Evolutionary conservation across 1,284 basidiomycete genomes (phyloP).

Genomic region (Phylloporus gajari): DNA sequence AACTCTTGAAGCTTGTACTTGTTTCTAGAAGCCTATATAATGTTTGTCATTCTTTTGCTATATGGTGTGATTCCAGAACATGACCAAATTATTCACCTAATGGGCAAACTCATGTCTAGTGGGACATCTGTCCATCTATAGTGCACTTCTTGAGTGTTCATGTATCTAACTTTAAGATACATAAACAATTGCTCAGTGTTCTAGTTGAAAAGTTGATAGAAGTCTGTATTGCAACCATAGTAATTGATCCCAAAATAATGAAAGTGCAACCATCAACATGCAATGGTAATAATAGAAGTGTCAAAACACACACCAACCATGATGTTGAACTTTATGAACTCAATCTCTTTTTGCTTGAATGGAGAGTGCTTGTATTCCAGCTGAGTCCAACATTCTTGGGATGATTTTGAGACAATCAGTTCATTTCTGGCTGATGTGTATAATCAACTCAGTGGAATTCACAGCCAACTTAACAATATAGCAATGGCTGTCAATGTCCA

Average conservation of each 20-base stretch:
- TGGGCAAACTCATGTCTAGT: not conserved
- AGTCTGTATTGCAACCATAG: conserved; percentile 59
- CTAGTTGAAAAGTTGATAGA: conserved; percentile 88
- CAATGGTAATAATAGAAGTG: conserved; percentile 36
- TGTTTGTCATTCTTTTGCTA: conserved; percentile 74
- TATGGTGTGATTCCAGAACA: conserved; percentile 94
- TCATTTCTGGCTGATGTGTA: too few relatives aligned
- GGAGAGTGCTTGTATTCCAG: conserved; percentile 67
- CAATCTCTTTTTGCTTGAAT: conserved; percentile 72
- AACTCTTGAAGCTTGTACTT: conserved; percentile 88
- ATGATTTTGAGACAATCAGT: too few relatives aligned
- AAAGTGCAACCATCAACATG: conserved; percentile 42
- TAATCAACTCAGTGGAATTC: too few relatives aligned
- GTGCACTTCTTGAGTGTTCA: conserved; percentile 75
- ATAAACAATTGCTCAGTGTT: conserved; percentile 95
- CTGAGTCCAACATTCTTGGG: too few relatives aligned
- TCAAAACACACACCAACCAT: conserved; percentile 69
- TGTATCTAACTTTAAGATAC: conserved; percentile 84
- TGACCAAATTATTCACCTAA: conserved; percentile 83
- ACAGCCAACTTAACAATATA: too few relatives aligned
- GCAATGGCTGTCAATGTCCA: too few relatives aligned
- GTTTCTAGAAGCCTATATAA: conserved; percentile 67
- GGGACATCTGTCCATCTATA: not conserved
- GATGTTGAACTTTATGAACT: conserved; percentile 81
- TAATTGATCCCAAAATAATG: conserved; percentile 37